Evolutionary conservation across 495 filamentous ascomycete species (phyloP), one percentile per base, ranked within the genome.

Genomic region (Annulohypoxylon stygium): DNA sequence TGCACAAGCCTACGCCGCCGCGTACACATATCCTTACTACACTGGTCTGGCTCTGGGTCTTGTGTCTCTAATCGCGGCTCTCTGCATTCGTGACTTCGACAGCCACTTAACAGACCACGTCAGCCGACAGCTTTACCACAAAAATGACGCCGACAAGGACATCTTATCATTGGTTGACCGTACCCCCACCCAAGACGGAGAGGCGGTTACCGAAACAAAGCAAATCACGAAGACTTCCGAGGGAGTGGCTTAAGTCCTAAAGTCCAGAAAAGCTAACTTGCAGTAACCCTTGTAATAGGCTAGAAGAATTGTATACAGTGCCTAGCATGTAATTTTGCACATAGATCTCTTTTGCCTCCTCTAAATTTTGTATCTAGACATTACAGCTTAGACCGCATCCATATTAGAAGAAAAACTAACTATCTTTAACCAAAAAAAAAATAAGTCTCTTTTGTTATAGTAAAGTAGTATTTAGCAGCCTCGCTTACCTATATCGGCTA

Each of bases 81-180:
- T 55, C 37, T 25, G 10, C 63, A 55, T 66, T 30, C 63, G 63
- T n/a, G 63, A 66, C 63, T 66, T 66, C 10, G 63, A 58, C 23
- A 37, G 43, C 25, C 39, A 66, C 63, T 47, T 66, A n/a, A 66
- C 50, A 9, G 63, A 66, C 16, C 63, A 66, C 63, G 63, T 66
- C 51, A 66, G 63, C 63, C 23, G 63, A 47, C 63, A 58, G 20
- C 36, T 66, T 9, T 66, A 66, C 63, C 50, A 66, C 37, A 66
- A 66, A 51, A 55, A 51, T 25, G 63, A 66, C 8, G 57, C 51
- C 0, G 50, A 47, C 51, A 66, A 66, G 63, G 63, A 66, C 45
- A 43, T 66, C 36, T 10, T 66, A 25, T 47, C 50, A 20, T 34
- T 66, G 63, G 63, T 66, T 23, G 48, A 66, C 8, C 63, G 45